A percentile compares a stretch with the other conserved stretches of the same genome.
Conservation (phyloP, 2,329 filamentous ascomycete species). For the Cercospora citrullina region DNA sequence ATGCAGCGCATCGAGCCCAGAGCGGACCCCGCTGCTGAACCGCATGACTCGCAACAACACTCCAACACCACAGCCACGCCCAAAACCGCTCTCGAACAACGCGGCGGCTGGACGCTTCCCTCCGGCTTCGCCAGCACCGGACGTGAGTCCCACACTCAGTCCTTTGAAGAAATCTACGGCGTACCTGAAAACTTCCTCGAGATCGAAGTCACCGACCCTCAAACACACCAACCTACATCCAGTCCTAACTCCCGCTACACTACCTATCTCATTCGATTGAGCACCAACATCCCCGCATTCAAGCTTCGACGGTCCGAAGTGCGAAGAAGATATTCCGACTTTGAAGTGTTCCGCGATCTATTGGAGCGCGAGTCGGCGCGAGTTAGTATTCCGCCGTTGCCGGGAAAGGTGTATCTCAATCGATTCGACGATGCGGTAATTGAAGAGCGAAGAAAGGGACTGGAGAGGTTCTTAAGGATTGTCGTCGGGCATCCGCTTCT, state of each 20-base stretch:
- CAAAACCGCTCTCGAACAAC: conserved; percentile 11
- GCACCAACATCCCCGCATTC: conserved; percentile 98
- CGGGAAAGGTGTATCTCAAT: conserved; percentile 97
- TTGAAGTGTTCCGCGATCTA: conserved; percentile 98
- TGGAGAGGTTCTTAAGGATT: conserved; percentile 96
- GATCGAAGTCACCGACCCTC: conserved; percentile 93
- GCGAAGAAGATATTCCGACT: conserved; percentile 92
- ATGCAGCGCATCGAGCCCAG: conserved; percentile 38
- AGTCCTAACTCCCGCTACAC: conserved; percentile 69
- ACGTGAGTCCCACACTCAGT: conserved; percentile 57
- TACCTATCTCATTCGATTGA: conserved; percentile 96
- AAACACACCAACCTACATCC: conserved; percentile 83
- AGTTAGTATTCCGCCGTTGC: conserved; percentile 92
- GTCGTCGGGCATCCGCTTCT: conserved; percentile 94
- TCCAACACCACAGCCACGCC: not conserved
- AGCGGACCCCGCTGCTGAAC: conserved; percentile 18
- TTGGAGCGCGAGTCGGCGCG: conserved; percentile 91
- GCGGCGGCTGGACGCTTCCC: conserved; percentile 25
- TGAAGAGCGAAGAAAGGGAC: conserved; percentile 83
- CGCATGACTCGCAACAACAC: conserved; percentile 13
- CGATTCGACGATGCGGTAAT: conserved; percentile 98
- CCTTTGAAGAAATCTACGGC: conserved; percentile 98
- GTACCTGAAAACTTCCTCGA: conserved; percentile 98
- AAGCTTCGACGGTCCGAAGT: conserved; percentile 84
- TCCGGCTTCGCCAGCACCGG: conserved; percentile 39